Evolutionary conservation across 768 basidiomycete genomes (phyloP), one percentile per base, ranked within the genome.

Genomic region (Leccinum ochraceum): DNA sequence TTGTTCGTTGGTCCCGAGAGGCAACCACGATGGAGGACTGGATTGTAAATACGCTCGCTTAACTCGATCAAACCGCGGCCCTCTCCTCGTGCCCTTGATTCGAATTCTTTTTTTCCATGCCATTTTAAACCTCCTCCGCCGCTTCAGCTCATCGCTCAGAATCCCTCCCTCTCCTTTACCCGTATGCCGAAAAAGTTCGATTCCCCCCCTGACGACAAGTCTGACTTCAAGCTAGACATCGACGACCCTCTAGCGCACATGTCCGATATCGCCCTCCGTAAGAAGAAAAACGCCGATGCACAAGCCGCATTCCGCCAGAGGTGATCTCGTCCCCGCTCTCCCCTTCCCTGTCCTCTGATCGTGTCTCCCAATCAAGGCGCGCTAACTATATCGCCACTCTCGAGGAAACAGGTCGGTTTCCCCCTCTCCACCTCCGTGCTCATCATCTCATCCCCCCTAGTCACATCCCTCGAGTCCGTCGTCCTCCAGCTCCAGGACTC

Each of bases 281-380:
- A 91, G 79, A 91, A 90, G 80, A 94, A 94, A 78, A 94, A 94
- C 68, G 92, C 92, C 37, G 89, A 92, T 70, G 92, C 92, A 3
- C 92, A 94, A 76, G 91, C 92, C 57, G 90, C 90, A 60, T 93
- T 92, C 74, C 81, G 90, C 63, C 88, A 88, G 53, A 77, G 90
- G 65, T 74, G 53, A 69, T 62, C 63, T 32, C 53, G 34, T 46
- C 52, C 26, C 56, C 39, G n/a, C 20, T n/a, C 37, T 34, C 26
- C 50, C 22, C 10, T 54, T 59, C 54, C 49, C 56, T 34, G n/a
- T 59, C 63, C 36, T 61, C 61, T 71, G 70, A 67, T 72, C 67
- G 16, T 58, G 51, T 56, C 59, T 59, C 59, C n/a, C 44, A 46
- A 51, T 66, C 53, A 63, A 74, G 73, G 70, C 82, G 92, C 65